Evolutionary conservation across 441 rosid genomes (phyloP).

Genomic region (Gossypium schwendimanii): DNA sequence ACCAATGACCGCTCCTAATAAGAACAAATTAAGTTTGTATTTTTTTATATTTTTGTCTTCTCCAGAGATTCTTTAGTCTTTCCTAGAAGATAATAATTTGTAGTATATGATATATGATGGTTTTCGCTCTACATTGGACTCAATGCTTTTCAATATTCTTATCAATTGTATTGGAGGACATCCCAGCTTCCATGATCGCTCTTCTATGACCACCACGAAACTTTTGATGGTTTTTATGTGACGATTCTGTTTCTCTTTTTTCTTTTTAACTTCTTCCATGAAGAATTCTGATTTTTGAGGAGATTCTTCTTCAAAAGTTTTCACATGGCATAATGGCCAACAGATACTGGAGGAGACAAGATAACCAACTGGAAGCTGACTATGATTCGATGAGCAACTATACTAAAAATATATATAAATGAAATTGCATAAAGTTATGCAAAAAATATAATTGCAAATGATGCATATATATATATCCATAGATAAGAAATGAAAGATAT

Average conservation of each 20-base stretch:
- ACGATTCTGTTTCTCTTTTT: not conserved
- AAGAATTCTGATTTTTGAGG: not conserved
- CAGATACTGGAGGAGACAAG: not conserved
- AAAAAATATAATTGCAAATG: not conserved
- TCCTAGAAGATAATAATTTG: not conserved
- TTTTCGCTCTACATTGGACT: not conserved
- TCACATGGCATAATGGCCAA: slow-evolving; percentile 5
- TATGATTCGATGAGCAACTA: not conserved
- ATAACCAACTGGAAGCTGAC: not conserved
- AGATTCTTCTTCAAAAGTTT: slow-evolving; percentile 10
- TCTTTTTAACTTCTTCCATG: not conserved
- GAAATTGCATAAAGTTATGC: not conserved
- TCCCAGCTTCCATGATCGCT: not conserved
- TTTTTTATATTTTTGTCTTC: slow-evolving; percentile 8
- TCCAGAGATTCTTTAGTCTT: slow-evolving; percentile 26
- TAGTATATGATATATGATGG: not conserved
- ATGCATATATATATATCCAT: not conserved
- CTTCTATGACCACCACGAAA: not conserved
- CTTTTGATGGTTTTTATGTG: not conserved
- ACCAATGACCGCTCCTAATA: slow-evolving; percentile 21
- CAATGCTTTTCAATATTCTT: not conserved
- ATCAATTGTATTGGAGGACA: not conserved
- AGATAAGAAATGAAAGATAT: not conserved
- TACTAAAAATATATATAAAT: not conserved
- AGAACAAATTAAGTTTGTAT: slow-evolving; percentile 14